Conservation (phyloP, 31 red algal species). For the Asparagopsis taxiformis region DNA sequence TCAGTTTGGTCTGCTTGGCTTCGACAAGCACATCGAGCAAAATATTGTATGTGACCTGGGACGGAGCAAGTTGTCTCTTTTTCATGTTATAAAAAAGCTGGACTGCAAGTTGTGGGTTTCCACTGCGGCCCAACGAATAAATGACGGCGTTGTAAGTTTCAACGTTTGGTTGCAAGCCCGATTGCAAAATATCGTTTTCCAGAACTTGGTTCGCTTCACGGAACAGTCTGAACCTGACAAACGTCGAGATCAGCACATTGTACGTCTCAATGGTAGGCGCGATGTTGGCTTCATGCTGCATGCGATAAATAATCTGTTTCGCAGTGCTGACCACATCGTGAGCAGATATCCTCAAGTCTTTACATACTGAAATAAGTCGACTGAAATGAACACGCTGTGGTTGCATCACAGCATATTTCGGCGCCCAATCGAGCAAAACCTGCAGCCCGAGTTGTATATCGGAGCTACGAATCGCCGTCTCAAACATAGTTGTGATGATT, state of each 20-base stretch:
- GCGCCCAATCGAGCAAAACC: conserved; percentile 31
- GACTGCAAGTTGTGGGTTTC: conserved; percentile 14
- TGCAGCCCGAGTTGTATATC: conserved; percentile 28
- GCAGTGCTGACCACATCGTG: neutral
- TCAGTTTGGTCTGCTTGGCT: conserved; percentile 2
- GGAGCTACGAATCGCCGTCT: conserved; percentile 26
- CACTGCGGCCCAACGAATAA: conserved; percentile 28
- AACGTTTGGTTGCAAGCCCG: conserved; percentile 24
- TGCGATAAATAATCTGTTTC: conserved; percentile 2
- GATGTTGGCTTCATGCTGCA: neutral
- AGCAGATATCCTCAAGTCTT: neutral
- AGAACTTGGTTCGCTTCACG: conserved; percentile 21
- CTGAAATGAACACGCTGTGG: neutral
- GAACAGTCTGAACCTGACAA: conserved; percentile 2
- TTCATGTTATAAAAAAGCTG: conserved; percentile 29
- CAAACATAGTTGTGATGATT: conserved; percentile 33
- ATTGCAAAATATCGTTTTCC: conserved; percentile 12
- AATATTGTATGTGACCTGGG: conserved; percentile 41
- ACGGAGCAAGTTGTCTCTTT: conserved; percentile 16
- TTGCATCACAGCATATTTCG: neutral
- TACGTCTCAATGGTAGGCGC: conserved; percentile 5
- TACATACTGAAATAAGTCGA: conserved; percentile 8
- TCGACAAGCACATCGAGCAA: conserved; percentile 12
- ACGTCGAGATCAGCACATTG: conserved; percentile 40
- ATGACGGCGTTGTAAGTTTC: conserved; percentile 64